Base-by-base conservation (phyloP, 495 filamentous ascomycete species). In the Bryoglossum gracile region DNA sequence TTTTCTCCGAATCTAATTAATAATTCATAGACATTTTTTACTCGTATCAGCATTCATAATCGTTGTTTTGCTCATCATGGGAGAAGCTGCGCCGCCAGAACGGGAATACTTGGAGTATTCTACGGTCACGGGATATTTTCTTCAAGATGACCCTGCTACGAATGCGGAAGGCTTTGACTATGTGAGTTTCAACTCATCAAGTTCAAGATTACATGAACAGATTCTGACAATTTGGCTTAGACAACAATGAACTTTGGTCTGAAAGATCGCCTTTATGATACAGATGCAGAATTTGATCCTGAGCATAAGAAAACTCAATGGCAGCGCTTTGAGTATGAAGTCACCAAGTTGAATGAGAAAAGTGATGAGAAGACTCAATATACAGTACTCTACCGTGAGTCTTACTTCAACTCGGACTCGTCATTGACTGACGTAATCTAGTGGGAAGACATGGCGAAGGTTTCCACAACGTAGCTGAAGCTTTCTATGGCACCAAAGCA, bases 401-500 rank as follows among this genome's bases (percentile, higher is more conserved):
- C n/a, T 1, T 16, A 8, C 4, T 1, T 17, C 16, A n/a, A 8
- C n/a, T 16, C 11, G 6, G 19, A 2, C n/a, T 49, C 24, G n/a
- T 17, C 14, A 2, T 4, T 25, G n/a, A 42, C 42, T 47, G 23
- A 42, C 30, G 26, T 23, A 14, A 16, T 14, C 25, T 17, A 51
- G 51, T 84, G 34, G 84, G 77, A 8, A 75, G 84, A 18, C 84
- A 88, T 53, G 84, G 84, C 2, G 74, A 87, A 55, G 84, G 83
- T 0, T 82, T 72, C 56, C 84, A 88, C 50, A 83, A 82, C 53
- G 73, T 72, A 14, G 80, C 80, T 6, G 73, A 87, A 57, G 60
- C 62, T 3, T 84, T 69, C 54, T 88, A 83, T 51, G 84, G 84
- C 17, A 83, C 77, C 0, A 69, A 70, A 2, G 76, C 76, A 13